phyloP scores from a whole-genome alignment of 108 stramenopile species.

The Nitzschia sp. region DNA sequence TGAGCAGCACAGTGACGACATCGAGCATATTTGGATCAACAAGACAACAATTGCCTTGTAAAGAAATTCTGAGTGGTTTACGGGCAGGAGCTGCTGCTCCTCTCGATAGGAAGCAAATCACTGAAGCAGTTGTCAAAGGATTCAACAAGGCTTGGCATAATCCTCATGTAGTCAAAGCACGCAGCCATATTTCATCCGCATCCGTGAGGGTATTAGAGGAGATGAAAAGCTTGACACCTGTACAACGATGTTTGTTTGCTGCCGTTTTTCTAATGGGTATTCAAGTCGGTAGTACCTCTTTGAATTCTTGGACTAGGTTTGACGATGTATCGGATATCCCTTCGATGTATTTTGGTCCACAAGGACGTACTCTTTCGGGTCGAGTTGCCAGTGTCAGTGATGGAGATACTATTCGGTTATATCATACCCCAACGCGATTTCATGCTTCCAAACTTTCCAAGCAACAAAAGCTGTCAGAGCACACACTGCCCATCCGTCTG shows the following conservation, averaged over 20 bases:
- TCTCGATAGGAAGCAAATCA: not conserved
- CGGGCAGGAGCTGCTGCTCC: too few species aligned
- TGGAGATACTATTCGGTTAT: slow-evolving; percentile 57
- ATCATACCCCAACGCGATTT: slow-evolving; percentile 44
- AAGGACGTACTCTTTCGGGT: slow-evolving; percentile 24
- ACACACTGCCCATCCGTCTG: slow-evolving; percentile 45
- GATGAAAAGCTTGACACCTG: not conserved
- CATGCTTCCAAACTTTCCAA: slow-evolving; percentile 23
- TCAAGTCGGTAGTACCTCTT: slow-evolving; percentile 7
- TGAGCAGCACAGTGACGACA: not conserved
- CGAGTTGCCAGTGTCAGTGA: slow-evolving; percentile 45
- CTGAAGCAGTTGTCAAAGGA: not conserved
- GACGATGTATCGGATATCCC: slow-evolving; percentile 37
- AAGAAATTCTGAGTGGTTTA: too few species aligned
- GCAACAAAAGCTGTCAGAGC: slow-evolving; percentile 35
- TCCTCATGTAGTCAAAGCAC: not conserved
- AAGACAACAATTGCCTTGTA: not conserved
- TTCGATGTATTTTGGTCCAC: slow-evolving; percentile 30
- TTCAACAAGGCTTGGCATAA: not conserved
- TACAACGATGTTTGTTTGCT: slow-evolving; percentile 2
- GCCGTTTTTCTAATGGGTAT: slow-evolving; percentile 18
- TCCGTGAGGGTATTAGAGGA: not conserved
- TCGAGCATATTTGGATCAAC: not conserved
- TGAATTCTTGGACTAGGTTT: slow-evolving; percentile 23
- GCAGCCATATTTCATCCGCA: not conserved